Percentiles rank a stretch among this genome's conserved stretches.
phyloP scores from a whole-genome alignment of 345 rosid species.

The Melaleuca alternifolia region DNA sequence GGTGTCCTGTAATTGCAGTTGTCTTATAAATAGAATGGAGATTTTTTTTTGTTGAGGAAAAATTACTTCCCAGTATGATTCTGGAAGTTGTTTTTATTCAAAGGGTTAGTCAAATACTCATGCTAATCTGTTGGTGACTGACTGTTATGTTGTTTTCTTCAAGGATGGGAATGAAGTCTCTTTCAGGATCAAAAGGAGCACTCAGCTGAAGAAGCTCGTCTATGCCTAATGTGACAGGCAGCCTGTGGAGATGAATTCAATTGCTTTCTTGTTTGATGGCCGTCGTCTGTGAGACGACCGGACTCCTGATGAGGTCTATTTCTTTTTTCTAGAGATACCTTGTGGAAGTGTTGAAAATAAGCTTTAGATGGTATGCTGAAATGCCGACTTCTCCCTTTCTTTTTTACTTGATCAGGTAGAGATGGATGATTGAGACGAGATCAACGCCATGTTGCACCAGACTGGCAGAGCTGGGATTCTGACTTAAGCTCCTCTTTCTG shows the following conservation, averaged over 20 bases:
- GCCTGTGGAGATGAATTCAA: too few species aligned
- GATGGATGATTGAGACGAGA: constrained; percentile 90
- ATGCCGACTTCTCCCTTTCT: not conserved
- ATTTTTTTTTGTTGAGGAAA: not conserved
- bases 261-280: constrained; percentile 84
- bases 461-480: constrained; percentile 32
- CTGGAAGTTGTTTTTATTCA: not conserved
- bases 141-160: not conserved
- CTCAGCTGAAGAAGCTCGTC: too few species aligned
- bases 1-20: not conserved
- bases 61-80: not conserved
- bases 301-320: constrained; percentile 73
- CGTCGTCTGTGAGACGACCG: constrained; percentile 75
- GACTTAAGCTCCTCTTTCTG: not conserved
- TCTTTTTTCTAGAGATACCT: not conserved
- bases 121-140: not conserved
- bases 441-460: constrained; percentile 82
- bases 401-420: constrained; percentile 43
- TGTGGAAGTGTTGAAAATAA: not conserved
- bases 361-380: not conserved
- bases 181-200: too few species aligned
- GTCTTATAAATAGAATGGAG: not conserved
- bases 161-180: constrained; percentile 84
- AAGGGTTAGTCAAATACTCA: not conserved
- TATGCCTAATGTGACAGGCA: too few species aligned